Percentiles rank a stretch among this genome's conserved stretches.
Evolutionary conservation across 2,329 filamentous ascomycete species (phyloP).

Genomic region (Xylariaceae sp.): DNA sequence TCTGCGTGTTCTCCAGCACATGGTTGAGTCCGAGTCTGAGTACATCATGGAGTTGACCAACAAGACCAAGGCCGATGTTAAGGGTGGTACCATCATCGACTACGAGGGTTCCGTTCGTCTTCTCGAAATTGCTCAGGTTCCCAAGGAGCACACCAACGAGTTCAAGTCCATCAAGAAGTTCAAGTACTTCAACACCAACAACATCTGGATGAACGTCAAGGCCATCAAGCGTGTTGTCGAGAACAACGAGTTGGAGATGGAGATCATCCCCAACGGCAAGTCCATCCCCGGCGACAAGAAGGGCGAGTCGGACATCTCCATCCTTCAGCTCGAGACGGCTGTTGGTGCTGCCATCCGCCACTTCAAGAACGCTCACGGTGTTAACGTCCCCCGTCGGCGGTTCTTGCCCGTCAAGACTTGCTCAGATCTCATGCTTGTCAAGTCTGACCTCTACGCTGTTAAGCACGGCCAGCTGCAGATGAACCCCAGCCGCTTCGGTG

Average conservation of each 20-base stretch:
- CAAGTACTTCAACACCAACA: conserved; percentile 99
- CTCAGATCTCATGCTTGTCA: conserved; percentile 98
- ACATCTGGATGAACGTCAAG: conserved; percentile 98
- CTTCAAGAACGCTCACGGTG: conserved; percentile 97
- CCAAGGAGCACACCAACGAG: conserved; percentile 99
- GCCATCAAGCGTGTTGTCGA: conserved; percentile 98
- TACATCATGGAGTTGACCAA: conserved; percentile 99
- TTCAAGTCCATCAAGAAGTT: conserved; percentile 99
- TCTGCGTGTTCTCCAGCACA: conserved; percentile 97
- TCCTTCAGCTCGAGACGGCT: conserved; percentile 96
- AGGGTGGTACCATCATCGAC: conserved; percentile 99
- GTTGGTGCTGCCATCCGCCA: conserved; percentile 98
- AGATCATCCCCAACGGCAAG: conserved; percentile 99
- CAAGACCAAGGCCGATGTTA: conserved; percentile 99
- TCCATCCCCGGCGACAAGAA: conserved; percentile 98
- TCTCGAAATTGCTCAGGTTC: conserved; percentile 97
- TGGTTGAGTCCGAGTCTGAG: conserved; percentile 94
- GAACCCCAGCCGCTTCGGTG: conserved; percentile 92
- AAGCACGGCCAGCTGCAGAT: conserved; percentile 98
- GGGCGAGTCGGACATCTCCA: conserved; percentile 96
- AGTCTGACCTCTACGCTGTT: conserved; percentile 97
- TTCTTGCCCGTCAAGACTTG: conserved; percentile 99
- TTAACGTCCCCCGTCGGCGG: conserved; percentile 94
- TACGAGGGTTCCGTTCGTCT: conserved; percentile 96
- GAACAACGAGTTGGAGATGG: conserved; percentile 97